Evolutionary conservation across 176 grass and related monocot species (phyloP).

Genomic region (Lolium multiflorum): DNA sequence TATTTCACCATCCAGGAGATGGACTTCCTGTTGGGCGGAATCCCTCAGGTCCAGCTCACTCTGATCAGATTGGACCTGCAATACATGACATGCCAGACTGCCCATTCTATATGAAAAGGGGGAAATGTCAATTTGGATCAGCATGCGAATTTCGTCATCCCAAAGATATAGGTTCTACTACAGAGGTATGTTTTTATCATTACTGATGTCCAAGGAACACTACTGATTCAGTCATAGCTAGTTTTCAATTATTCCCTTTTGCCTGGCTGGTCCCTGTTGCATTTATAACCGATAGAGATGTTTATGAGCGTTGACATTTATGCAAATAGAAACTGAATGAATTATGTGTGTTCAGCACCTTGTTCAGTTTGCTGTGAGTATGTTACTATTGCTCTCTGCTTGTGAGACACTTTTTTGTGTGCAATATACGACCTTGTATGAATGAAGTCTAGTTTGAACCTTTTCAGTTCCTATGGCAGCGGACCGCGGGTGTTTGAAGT

Average conservation of each 20-base stretch:
- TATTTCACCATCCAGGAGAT: slow-evolving; percentile 55
- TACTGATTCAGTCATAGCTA: neutral
- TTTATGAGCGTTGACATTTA: neutral
- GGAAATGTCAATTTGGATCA: slow-evolving; percentile 50
- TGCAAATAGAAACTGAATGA: slow-evolving; percentile 17
- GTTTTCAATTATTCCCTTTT: neutral
- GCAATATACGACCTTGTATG: neutral
- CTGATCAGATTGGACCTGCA: slow-evolving; percentile 4
- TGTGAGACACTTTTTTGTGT: neutral
- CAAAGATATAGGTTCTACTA: neutral
- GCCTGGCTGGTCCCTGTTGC: neutral
- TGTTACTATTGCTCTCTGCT: neutral
- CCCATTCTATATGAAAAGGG: slow-evolving; percentile 45
- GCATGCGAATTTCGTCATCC: slow-evolving; percentile 45
- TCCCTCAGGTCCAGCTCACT: neutral
- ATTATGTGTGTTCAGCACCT: neutral
- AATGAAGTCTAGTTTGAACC: neutral
- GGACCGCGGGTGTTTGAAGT: too few relatives aligned
- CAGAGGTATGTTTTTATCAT: slow-evolving; percentile 31
- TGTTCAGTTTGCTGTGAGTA: neutral
- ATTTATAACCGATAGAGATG: neutral
- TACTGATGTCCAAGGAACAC: neutral
- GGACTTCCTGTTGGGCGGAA: slow-evolving; percentile 29
- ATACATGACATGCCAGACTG: slow-evolving; percentile 28
- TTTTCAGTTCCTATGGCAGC: too few relatives aligned